Percentiles rank a stretch among this genome's conserved stretches.
Conservation (phyloP, 192 early-diverging fungal genomes). For the Geranomyces variabilis region DNA sequence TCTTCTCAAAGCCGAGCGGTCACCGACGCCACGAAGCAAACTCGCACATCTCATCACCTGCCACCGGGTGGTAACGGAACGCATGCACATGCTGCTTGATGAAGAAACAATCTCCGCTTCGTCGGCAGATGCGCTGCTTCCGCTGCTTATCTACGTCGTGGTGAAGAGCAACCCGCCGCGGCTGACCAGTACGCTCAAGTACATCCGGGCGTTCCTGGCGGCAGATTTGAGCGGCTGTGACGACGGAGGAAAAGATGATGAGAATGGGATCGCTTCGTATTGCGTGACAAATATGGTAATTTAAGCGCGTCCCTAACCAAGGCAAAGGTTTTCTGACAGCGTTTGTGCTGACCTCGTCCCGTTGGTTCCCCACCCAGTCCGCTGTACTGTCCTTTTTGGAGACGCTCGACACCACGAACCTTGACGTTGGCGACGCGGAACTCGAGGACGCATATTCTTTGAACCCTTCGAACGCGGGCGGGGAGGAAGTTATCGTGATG, state of each 20-base stretch:
- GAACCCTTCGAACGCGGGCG: neutral
- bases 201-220: conserved; percentile 14
- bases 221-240: neutral
- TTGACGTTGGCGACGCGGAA: conserved; percentile 1
- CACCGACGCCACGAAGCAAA: conserved; percentile 18
- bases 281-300: conserved; percentile 34
- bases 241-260: neutral
- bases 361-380: neutral
- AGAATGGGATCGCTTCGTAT: conserved; percentile 8
- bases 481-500: conserved; percentile 8
- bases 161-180: conserved; percentile 36
- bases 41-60: conserved; percentile 18
- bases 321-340: neutral
- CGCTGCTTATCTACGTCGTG: conserved; percentile 32
- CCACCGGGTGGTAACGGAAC: conserved; percentile 21
- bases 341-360: neutral
- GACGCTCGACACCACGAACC: conserved; percentile 8
- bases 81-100: conserved; percentile 1
- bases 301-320: neutral
- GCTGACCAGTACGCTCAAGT: conserved; percentile 25
- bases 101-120: too few relatives aligned
- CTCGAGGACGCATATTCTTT: neutral
- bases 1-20: conserved; percentile 20
- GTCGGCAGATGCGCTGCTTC: conserved; percentile 30
- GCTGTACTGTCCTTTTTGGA: conserved; percentile 34